Evolutionary conservation across 2,329 filamentous ascomycete species (phyloP).

Genomic region (Venturia asperata): DNA sequence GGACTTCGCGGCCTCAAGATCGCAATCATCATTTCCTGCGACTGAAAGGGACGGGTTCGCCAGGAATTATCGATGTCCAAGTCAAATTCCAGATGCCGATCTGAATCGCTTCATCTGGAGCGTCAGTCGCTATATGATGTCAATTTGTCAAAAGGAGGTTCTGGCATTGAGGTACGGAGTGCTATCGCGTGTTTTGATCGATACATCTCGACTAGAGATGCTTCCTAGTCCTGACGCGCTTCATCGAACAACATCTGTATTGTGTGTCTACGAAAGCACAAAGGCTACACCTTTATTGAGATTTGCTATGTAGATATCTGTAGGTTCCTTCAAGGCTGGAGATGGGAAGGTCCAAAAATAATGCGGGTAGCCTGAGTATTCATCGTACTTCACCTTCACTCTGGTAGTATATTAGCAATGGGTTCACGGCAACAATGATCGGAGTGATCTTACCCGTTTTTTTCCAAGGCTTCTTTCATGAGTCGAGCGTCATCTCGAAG

Average conservation of each 20-base stretch:
- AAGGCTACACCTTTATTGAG: conserved; percentile 26
- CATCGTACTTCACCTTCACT: conserved; percentile 28
- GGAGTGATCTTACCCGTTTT: conserved; percentile 24
- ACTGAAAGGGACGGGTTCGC: no score
- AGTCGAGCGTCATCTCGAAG: conserved; percentile 31
- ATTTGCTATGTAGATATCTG: conserved; percentile 25
- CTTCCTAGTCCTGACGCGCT: no score
- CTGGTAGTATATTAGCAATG: conserved; percentile 25
- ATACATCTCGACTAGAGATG: no score
- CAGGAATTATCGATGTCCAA: no score
- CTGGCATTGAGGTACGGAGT: no score
- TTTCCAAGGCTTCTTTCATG: conserved; percentile 28
- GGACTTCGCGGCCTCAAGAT: no score
- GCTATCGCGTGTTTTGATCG: no score
- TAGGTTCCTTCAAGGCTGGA: conserved; percentile 25
- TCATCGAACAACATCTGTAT: neutral
- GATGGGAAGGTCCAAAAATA: conserved; percentile 34
- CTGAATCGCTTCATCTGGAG: no score
- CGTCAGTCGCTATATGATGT: no score
- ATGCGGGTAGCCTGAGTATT: conserved; percentile 33
- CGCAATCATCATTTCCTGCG: no score
- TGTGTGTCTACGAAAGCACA: conserved; percentile 20
- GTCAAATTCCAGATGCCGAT: no score
- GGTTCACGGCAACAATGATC: neutral
- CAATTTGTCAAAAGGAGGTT: no score